phyloP scores from a whole-genome alignment of 2,329 filamentous ascomycete genomes.

The Epichloe elymi region DNA sequence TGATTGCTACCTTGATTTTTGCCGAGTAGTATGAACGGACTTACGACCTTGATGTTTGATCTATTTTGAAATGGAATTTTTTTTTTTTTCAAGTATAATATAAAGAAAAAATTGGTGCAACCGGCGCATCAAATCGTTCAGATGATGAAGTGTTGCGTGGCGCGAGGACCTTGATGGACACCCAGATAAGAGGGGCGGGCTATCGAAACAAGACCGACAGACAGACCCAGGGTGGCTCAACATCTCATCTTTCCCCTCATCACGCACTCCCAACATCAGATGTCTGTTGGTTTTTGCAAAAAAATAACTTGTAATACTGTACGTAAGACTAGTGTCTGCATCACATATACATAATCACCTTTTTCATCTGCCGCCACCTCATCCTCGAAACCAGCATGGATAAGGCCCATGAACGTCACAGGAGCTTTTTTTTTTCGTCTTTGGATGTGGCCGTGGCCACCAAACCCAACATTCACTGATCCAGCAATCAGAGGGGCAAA shows the following conservation, averaged over 20 bases:
- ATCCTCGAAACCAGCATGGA: neutral
- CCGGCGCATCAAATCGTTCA: neutral
- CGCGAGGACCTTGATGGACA: neutral
- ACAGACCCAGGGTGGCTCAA: too few relatives aligned
- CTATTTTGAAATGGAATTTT: too few relatives aligned
- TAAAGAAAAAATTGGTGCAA: too few relatives aligned
- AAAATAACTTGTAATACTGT: neutral
- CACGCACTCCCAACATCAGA: neutral
- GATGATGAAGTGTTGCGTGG: neutral
- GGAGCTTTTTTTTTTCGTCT: too few relatives aligned
- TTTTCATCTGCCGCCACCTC: neutral
- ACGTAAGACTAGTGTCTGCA: slow-evolving; percentile 2
- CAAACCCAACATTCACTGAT: neutral
- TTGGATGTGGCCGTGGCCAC: neutral
- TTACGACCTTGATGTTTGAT: too few relatives aligned
- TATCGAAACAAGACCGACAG: too few relatives aligned
- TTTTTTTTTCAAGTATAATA: too few relatives aligned
- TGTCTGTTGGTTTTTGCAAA: neutral
- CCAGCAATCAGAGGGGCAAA: neutral
- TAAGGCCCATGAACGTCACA: neutral
- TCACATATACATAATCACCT: neutral
- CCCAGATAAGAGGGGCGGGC: neutral
- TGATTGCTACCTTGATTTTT: too few relatives aligned
- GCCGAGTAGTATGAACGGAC: too few relatives aligned
- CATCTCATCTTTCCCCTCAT: neutral